Conservation (phyloP, 2,329 filamentous ascomycete genomes). For the Podosphaera leucotricha region DNA sequence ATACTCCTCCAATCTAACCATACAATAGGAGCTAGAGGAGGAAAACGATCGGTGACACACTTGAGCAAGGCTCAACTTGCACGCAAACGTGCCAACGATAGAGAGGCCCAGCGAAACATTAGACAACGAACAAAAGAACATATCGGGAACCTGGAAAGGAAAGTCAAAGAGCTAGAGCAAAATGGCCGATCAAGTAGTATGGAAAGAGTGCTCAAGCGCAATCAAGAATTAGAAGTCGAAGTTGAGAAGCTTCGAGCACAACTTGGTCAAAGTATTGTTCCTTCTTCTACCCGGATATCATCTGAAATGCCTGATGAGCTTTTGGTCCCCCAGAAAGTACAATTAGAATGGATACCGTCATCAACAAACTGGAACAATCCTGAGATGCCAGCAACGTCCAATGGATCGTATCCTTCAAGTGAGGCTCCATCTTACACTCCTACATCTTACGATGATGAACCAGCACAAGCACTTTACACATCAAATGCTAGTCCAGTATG, state of each 20-base stretch:
- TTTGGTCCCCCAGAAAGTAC: constrained; percentile 8
- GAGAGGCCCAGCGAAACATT: constrained; percentile 75
- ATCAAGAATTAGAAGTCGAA: constrained; percentile 13
- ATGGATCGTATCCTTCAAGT: constrained; percentile 4
- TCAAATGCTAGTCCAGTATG: constrained; percentile 9
- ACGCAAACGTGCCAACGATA: constrained; percentile 75
- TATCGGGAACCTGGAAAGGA: constrained; percentile 25
- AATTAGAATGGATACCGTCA: constrained; percentile 9
- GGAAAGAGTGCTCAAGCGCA: constrained; percentile 17
- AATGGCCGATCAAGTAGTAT: constrained; percentile 18
- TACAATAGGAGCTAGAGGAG: constrained; percentile 17
- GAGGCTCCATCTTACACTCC: constrained; percentile 4
- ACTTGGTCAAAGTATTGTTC: constrained; percentile 3
- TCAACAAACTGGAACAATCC: constrained; percentile 2
- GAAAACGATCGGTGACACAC: constrained; percentile 60
- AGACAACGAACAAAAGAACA: constrained; percentile 66
- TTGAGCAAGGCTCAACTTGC: constrained; percentile 71
- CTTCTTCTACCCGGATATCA: constrained; percentile 3
- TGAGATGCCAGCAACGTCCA: constrained; percentile 1
- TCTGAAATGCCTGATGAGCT: constrained; percentile 9
- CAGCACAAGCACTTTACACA: constrained; percentile 7
- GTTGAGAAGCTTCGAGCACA: constrained; percentile 12
- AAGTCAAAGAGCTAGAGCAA: constrained; percentile 11
- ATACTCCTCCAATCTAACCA: neutral
- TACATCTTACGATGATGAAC: constrained; percentile 6